phyloP scores from a whole-genome alignment of 768 basidiomycete genomes.

The Lentinula raphanica region DNA sequence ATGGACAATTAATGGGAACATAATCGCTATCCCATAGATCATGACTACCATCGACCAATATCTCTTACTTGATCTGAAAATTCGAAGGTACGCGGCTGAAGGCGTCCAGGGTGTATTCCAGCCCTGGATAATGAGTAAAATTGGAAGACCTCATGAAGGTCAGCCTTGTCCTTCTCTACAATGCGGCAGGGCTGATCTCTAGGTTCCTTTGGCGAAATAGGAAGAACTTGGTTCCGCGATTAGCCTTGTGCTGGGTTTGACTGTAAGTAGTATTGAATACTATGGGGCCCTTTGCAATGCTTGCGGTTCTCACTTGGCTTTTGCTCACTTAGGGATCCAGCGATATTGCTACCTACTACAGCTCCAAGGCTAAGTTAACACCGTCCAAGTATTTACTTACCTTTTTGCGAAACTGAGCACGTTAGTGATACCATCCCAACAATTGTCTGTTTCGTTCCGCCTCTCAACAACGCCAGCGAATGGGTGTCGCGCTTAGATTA shows the following conservation, averaged over 20 bases:
- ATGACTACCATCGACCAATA: too few relatives aligned
- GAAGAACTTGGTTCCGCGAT: slow-evolving; percentile 39
- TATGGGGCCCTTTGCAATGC: too few relatives aligned
- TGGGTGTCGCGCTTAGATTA: slow-evolving; percentile 71
- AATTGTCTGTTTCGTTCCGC: slow-evolving; percentile 68
- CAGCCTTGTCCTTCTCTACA: too few relatives aligned
- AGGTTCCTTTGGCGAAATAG: slow-evolving; percentile 59
- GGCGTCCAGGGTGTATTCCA: too few relatives aligned
- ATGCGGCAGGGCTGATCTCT: too few relatives aligned
- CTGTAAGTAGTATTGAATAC: slow-evolving; percentile 46
- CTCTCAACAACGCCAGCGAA: slow-evolving; percentile 68
- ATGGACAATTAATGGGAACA: too few relatives aligned
- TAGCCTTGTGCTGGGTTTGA: slow-evolving; percentile 46
- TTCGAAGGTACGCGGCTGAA: too few relatives aligned
- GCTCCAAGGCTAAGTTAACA: slow-evolving; percentile 65
- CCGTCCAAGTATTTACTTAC: slow-evolving; percentile 63
- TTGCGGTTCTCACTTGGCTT: background rate
- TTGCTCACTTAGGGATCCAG: slow-evolving; percentile 54
- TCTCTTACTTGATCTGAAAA: too few relatives aligned
- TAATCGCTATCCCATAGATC: too few relatives aligned
- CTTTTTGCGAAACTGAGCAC: slow-evolving; percentile 66
- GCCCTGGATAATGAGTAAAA: too few relatives aligned
- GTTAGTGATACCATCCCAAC: slow-evolving; percentile 55
- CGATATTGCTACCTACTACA: slow-evolving; percentile 61
- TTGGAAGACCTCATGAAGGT: too few relatives aligned